Percentiles rank a stretch among this genome's conserved stretches.
These are phyloP conservation scores for Coniochaeta hoffmannii DNA, from an alignment of 2,329 filamentous ascomycete genomes.

Conservation along the genomic window DNA sequence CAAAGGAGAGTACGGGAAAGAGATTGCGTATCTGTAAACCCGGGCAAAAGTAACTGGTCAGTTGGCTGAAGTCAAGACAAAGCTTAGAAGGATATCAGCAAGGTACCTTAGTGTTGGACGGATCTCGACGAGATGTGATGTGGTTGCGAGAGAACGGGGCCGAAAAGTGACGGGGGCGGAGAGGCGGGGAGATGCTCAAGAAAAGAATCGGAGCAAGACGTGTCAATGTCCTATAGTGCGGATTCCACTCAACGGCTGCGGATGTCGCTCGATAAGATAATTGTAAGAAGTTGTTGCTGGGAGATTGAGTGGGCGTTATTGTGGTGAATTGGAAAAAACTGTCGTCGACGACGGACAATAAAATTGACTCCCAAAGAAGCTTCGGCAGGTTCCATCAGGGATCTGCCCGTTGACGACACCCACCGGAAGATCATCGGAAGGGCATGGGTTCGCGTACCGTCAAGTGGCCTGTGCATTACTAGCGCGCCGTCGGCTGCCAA, in stretches of 20 bases:
- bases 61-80: not conserved
- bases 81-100: not conserved
- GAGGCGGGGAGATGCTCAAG: not conserved
- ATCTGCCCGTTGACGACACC: not conserved
- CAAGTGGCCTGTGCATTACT: not conserved
- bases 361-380: constrained; percentile 2
- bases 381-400: constrained; percentile 1
- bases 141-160: not conserved
- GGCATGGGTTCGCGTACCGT: not conserved
- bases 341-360: not conserved
- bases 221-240: not conserved
- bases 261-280: not conserved
- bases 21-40: not conserved
- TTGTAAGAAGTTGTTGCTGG: not conserved
- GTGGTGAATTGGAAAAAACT: not conserved
- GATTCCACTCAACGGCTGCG: not conserved
- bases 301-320: not conserved
- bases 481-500: too few relatives aligned
- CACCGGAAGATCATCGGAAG: constrained; percentile 1
- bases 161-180: not conserved
- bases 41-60: not conserved
- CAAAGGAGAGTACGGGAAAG: not conserved
- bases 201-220: not conserved
- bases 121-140: not conserved
- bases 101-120: not conserved